These are phyloP conservation scores for Picocystis sp. DNA, from an alignment of 163 green algal species.

Conservation along the genomic window DNA sequence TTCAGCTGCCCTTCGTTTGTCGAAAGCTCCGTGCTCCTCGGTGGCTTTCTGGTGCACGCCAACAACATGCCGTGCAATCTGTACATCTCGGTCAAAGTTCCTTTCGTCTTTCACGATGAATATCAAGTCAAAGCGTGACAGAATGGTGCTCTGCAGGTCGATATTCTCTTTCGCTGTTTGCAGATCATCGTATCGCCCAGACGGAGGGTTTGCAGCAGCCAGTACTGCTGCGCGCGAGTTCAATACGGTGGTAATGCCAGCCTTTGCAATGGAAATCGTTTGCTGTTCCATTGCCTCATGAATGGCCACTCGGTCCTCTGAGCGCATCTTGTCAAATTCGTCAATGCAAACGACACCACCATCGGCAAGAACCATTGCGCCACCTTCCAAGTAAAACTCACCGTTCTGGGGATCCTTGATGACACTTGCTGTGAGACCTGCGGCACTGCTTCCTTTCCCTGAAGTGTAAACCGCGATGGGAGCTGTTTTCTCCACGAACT, in stretches of 20 bases:
- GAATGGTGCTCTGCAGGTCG: slow-evolving; percentile 94
- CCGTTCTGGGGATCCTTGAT: slow-evolving; percentile 52
- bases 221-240: slow-evolving; percentile 79
- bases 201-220: slow-evolving; percentile 88
- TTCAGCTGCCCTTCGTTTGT: slow-evolving; percentile 13
- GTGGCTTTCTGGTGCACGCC: slow-evolving; percentile 20
- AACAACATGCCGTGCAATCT: slow-evolving; percentile 43
- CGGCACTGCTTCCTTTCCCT: slow-evolving; percentile 89
- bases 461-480: slow-evolving; percentile 96
- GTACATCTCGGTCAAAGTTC: slow-evolving; percentile 36
- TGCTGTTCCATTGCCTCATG: slow-evolving; percentile 98
- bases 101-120: slow-evolving; percentile 96
- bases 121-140: slow-evolving; percentile 98
- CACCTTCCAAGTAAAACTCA: slow-evolving; percentile 97
- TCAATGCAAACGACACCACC: slow-evolving; percentile 98
- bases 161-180: slow-evolving; percentile 75
- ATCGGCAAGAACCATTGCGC: slow-evolving; percentile 97
- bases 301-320: slow-evolving; percentile 66
- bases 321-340: slow-evolving; percentile 99
- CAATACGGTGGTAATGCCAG: slow-evolving; percentile 96
- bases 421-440: slow-evolving; percentile 91
- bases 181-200: slow-evolving; percentile 34
- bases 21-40: background rate
- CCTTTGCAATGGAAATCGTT: slow-evolving; percentile 97
- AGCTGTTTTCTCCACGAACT: slow-evolving; percentile 70